Conservation (phyloP, 2,329 filamentous ascomycete species). For the Phyllosticta paracitricarpa region DNA sequence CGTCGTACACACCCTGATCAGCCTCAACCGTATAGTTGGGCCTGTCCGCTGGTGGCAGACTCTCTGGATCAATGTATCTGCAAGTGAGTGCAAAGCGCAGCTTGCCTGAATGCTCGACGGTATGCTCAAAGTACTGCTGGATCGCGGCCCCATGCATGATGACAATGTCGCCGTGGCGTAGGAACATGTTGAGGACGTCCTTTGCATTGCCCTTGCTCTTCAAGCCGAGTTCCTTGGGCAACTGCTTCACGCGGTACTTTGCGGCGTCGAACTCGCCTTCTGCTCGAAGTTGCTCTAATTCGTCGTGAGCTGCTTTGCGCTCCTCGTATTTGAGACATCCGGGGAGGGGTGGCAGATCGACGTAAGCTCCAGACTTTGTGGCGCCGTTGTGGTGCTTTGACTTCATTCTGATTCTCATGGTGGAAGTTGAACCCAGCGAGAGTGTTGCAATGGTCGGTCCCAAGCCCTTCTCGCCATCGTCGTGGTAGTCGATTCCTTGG, state of each 20-base stretch:
- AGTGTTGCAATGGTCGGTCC: slow-evolving; percentile 54
- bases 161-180: slow-evolving; percentile 55
- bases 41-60: slow-evolving; percentile 29
- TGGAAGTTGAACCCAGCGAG: slow-evolving; percentile 48
- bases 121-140: slow-evolving; percentile 52
- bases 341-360: slow-evolving; percentile 20
- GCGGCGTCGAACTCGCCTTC: slow-evolving; percentile 16
- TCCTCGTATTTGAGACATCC: slow-evolving; percentile 24
- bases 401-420: slow-evolving; percentile 52
- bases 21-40: slow-evolving; percentile 28
- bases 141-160: slow-evolving; percentile 53
- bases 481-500: slow-evolving; percentile 52
- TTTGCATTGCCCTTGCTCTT: slow-evolving; percentile 19
- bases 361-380: slow-evolving; percentile 24
- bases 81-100: slow-evolving; percentile 49
- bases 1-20: slow-evolving; percentile 29
- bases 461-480: slow-evolving; percentile 55
- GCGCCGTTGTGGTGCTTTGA: slow-evolving; percentile 34
- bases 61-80: slow-evolving; percentile 40
- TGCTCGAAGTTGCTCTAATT: slow-evolving; percentile 18
- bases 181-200: slow-evolving; percentile 33
- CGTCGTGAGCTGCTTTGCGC: slow-evolving; percentile 23
- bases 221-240: slow-evolving; percentile 30
- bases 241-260: slow-evolving; percentile 18
- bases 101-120: slow-evolving; percentile 41